Evolutionary conservation across 345 rosid species (phyloP).

Genomic region (Bruguiera parviflora): DNA sequence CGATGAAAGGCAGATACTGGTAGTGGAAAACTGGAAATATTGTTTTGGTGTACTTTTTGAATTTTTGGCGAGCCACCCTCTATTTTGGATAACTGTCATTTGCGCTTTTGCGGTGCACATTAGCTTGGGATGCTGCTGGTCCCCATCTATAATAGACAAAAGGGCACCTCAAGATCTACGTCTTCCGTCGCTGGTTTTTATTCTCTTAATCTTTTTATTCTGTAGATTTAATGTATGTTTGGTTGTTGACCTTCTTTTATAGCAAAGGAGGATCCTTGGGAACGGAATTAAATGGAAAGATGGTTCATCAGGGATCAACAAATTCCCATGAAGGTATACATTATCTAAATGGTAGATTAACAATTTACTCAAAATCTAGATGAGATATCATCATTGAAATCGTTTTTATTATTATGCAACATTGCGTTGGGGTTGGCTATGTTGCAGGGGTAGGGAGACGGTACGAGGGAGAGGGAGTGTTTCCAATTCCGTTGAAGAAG

Average conservation of each 20-base stretch:
- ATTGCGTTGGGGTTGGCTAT: constrained; percentile 20
- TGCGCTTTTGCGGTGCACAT: constrained; percentile 61
- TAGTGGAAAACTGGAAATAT: constrained; percentile 39
- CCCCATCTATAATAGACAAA: constrained; percentile 40
- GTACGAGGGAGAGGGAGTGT: constrained; percentile 45
- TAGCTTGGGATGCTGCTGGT: constrained; percentile 83
- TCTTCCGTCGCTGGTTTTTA: not conserved
- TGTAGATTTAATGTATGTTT: constrained; percentile 15
- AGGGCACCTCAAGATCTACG: not conserved
- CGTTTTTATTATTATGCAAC: not conserved
- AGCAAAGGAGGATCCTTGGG: constrained; percentile 29
- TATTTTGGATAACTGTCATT: constrained; percentile 32
- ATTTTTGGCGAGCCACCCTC: constrained; percentile 41
- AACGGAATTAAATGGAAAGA: constrained; percentile 23
- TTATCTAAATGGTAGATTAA: no score
- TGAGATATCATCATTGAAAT: not conserved
- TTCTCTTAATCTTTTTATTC: constrained; percentile 13
- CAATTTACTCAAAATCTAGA: not conserved
- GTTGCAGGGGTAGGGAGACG: constrained; percentile 34
- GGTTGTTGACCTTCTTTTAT: constrained; percentile 32
- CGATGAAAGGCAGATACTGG: constrained; percentile 18
- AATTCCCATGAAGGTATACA: constrained; percentile 49
- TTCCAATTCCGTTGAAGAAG: constrained; percentile 50
- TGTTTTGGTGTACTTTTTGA: constrained; percentile 35
- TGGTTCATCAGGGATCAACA: constrained; percentile 19